Conservation (phyloP, 345 rosid genomes). For the Litchi chinensis region DNA sequence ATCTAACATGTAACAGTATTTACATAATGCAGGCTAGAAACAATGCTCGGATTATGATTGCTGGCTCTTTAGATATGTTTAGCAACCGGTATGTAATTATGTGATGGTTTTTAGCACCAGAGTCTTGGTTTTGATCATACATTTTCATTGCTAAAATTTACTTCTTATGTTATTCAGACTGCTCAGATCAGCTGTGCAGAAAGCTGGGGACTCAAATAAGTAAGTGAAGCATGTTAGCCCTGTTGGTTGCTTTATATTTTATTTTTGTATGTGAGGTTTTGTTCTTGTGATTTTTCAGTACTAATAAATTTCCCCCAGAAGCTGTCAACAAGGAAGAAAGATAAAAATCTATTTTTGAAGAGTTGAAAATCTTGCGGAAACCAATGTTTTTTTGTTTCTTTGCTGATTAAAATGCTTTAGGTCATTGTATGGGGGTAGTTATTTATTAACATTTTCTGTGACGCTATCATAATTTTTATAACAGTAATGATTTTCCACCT, state of each 20-base stretch:
- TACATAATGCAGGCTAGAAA: conserved; percentile 63
- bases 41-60: conserved; percentile 70
- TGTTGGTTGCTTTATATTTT: not conserved
- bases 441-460: not conserved
- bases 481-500: not conserved
- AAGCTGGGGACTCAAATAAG: conserved; percentile 54
- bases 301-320: not conserved
- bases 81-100: conserved; percentile 48
- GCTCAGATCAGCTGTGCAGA: conserved; percentile 58
- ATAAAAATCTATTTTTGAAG: not conserved
- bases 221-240: conserved; percentile 28
- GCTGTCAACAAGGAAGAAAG: not conserved
- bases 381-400: not conserved
- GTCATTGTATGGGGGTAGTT: not conserved
- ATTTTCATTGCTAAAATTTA: conserved; percentile 21
- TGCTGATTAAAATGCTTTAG: not conserved
- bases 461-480: not conserved
- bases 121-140: not conserved
- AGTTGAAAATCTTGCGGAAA: conserved; percentile 3
- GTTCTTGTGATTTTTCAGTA: not conserved
- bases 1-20: not conserved
- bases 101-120: conserved; percentile 13
- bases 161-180: conserved; percentile 41
- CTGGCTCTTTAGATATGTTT: conserved; percentile 67
- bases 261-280: not conserved